phyloP scores from a whole-genome alignment of 1,284 basidiomycete genomes.

The Boletus sp. region DNA sequence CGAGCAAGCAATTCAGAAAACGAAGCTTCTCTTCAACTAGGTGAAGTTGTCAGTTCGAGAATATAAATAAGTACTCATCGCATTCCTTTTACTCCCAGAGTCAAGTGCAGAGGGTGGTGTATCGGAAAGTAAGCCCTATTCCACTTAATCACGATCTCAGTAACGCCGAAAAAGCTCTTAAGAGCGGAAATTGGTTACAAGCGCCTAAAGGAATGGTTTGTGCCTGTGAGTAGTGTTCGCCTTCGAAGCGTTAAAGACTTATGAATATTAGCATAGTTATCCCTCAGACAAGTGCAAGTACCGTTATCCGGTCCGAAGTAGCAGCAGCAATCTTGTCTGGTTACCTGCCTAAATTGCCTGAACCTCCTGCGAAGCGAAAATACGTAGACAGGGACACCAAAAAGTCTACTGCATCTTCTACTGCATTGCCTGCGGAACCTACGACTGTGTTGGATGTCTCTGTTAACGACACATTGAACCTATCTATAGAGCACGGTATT shows the following conservation, averaged over 20 bases:
- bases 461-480: constrained; percentile 1
- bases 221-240: constrained; percentile 23
- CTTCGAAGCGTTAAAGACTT: constrained; percentile 14
- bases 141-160: neutral
- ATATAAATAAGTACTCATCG: constrained; percentile 1
- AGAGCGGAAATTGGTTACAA: neutral
- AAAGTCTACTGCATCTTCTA: constrained; percentile 5
- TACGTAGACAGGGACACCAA: constrained; percentile 9
- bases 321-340: constrained; percentile 22
- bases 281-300: constrained; percentile 25
- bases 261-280: constrained; percentile 26
- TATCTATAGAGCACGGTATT: neutral
- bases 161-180: constrained; percentile 20
- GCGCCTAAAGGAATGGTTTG: constrained; percentile 7
- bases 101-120: neutral
- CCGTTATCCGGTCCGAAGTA: constrained; percentile 18
- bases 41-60: constrained; percentile 10
- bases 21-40: constrained; percentile 6
- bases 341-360: neutral
- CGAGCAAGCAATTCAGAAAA: neutral
- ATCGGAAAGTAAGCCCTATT: constrained; percentile 14
- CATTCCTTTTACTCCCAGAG: neutral
- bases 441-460: neutral
- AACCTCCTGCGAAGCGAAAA: constrained; percentile 13
- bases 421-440: neutral